These are phyloP conservation scores for Smallanthus sonchifolius DNA, from an alignment of 129 eudicot species.

Conservation along the genomic window DNA sequence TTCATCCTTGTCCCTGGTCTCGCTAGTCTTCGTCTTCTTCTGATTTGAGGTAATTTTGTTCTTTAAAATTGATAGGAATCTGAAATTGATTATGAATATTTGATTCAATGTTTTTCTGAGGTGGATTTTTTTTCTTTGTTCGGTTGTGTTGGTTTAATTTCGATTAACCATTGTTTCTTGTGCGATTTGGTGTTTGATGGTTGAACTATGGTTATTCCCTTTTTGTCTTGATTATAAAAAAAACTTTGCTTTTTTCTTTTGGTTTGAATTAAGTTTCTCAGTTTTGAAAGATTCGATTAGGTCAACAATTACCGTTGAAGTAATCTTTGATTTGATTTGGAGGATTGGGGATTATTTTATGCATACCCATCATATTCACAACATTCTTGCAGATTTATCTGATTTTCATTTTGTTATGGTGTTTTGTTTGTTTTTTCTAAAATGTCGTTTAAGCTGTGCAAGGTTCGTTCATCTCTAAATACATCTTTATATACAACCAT, in stretches of 20 bases:
- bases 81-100: not conserved
- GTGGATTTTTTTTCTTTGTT: not conserved
- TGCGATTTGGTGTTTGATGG: constrained; percentile 9
- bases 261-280: not conserved
- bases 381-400: not conserved
- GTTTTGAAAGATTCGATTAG: constrained; percentile 11
- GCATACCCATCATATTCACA: not conserved
- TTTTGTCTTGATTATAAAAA: constrained; percentile 13
- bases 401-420: too few relatives aligned
- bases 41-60: constrained; percentile 20
- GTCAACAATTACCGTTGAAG: not conserved
- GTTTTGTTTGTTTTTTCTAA: too few relatives aligned
- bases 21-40: too few relatives aligned
- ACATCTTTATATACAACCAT: too few relatives aligned
- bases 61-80: not conserved
- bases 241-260: not conserved
- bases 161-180: not conserved
- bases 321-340: not conserved
- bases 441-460: too few relatives aligned
- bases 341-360: constrained; percentile 13
- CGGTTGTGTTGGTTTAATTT: constrained; percentile 17
- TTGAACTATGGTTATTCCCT: not conserved
- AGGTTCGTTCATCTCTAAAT: too few relatives aligned
- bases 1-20: too few relatives aligned
- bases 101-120: not conserved